Evolutionary conservation across 1,139 yeast species (phyloP), one percentile per base, ranked within the genome.

Genomic region (Debaryomyces fabryi): DNA sequence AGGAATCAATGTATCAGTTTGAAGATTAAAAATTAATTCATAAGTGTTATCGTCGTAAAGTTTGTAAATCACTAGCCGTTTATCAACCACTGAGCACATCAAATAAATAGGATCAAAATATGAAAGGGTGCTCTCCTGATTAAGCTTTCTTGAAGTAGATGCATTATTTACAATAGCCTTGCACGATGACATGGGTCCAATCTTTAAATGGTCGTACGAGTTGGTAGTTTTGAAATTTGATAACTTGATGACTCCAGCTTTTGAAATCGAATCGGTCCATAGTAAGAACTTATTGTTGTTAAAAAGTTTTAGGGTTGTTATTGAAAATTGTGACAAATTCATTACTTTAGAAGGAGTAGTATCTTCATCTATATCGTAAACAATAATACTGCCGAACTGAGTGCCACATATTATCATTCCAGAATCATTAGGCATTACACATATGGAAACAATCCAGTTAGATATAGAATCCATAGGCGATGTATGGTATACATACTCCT

Each of bases 261-360:
- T 67, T 12, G 73, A 64, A 54, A 72, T 62, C 2, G 70, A 54
- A 52, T 72, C 78, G 39, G 64, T 53, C 49, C 59, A 72, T 5
- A 64, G 23, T 8, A 71, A 37, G 36, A 63, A 53, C 20, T 59
- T 50, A 42, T 59, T 59, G 10, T 57, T 52, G 13, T 56, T 56
- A 34, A 68, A 58, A 18, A 56, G 51, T 21, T 51, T 39, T 27
- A 71, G 40, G 20, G 56, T 56, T 4, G 52, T 48, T 24, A 72
- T 66, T 4, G 75, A 63, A 45, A 68, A 68, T 20, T 59, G 65
- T 0, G 76, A 69, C 20, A 69, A 52, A 21, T 60, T 57, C 5
- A 62, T 32, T 2, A 52, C 47, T 15, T 54, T 56, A 3, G 54
- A 47, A 34, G 60, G 62, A 38, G 47, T 50, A 1, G 52, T 54